phyloP scores from a whole-genome alignment of 1,139 yeast genomes.

The Yamadazyma buinensis region DNA sequence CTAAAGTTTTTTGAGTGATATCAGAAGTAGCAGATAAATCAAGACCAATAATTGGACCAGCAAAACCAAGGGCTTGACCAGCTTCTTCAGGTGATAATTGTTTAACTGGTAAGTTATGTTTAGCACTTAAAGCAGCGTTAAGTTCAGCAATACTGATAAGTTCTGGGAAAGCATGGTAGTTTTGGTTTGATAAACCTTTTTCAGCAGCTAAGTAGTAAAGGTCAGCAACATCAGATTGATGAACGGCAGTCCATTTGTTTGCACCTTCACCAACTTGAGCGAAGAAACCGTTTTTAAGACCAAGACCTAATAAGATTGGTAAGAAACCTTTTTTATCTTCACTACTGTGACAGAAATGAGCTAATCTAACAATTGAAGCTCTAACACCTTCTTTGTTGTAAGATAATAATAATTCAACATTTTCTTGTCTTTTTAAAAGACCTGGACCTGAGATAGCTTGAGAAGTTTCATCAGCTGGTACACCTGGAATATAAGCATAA shows the following conservation, averaged over 20 bases:
- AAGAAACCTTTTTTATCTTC: conserved; percentile 17
- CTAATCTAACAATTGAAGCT: conserved; percentile 17
- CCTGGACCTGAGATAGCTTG: conserved; percentile 1
- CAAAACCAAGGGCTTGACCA: neutral
- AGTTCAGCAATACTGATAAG: conserved; percentile 17
- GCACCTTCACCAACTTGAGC: conserved; percentile 20
- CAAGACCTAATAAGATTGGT: conserved; percentile 10
- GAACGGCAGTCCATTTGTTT: conserved; percentile 25
- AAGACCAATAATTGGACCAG: neutral
- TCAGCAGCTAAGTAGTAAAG: conserved; percentile 21
- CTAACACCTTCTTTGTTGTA: conserved; percentile 18
- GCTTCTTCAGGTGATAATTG: neutral
- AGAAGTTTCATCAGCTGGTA: neutral
- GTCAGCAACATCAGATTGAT: conserved; percentile 23
- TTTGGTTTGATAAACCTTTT: conserved; percentile 20
- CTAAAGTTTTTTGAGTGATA: conserved; percentile 13
- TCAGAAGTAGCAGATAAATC: conserved; percentile 5
- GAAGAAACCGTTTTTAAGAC: conserved; percentile 14
- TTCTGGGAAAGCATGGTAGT: conserved; percentile 21
- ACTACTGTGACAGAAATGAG: conserved; percentile 26
- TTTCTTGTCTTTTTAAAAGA: neutral
- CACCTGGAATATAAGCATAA: conserved; percentile 1
- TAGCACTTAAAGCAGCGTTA: conserved; percentile 19
- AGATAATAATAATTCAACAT: conserved; percentile 5
- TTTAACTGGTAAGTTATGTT: conserved; percentile 5